These are phyloP conservation scores for Neopestalotiopsis sp. DNA, from an alignment of 2,329 filamentous ascomycete species.

Conservation along the genomic window DNA sequence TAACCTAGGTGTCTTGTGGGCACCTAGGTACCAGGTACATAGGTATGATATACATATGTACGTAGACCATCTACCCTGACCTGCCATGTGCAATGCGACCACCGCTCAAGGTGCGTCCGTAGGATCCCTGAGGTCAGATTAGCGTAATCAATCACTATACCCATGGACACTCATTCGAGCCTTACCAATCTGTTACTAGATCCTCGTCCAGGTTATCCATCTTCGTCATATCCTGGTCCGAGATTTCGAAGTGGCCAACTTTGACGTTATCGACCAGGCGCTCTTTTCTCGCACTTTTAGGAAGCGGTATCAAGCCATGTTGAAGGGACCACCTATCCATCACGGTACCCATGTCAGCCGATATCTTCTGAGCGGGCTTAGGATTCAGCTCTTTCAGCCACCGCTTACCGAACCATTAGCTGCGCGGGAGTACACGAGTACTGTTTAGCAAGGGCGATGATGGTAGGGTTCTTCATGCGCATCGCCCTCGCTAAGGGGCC, in stretches of 20 bases:
- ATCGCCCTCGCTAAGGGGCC: constrained; percentile 76
- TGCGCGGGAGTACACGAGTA: constrained; percentile 76
- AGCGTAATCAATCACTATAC: neutral
- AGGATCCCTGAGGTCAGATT: constrained; percentile 7
- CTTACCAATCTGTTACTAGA: constrained; percentile 71
- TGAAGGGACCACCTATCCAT: constrained; percentile 74
- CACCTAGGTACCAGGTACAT: too few species aligned
- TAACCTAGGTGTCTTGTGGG: too few species aligned
- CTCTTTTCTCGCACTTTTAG: constrained; percentile 70
- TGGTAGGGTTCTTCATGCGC: constrained; percentile 70
- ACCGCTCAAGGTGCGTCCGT: constrained; percentile 11
- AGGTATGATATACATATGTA: too few species aligned
- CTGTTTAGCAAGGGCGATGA: constrained; percentile 67
- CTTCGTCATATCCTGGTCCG: constrained; percentile 63
- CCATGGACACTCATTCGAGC: constrained; percentile 8
- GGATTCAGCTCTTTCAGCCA: neutral
- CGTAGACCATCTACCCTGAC: too few species aligned
- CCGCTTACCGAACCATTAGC: constrained; percentile 63
- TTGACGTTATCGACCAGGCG: constrained; percentile 70
- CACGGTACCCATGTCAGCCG: neutral
- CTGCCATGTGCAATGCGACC: too few species aligned
- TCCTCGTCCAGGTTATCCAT: constrained; percentile 74
- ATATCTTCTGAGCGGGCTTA: neutral
- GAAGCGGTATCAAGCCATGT: constrained; percentile 73
- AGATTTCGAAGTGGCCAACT: constrained; percentile 66